Conservation (phyloP, 352 stramenopile genomes). For the Phytophthora tubulina region DNA sequence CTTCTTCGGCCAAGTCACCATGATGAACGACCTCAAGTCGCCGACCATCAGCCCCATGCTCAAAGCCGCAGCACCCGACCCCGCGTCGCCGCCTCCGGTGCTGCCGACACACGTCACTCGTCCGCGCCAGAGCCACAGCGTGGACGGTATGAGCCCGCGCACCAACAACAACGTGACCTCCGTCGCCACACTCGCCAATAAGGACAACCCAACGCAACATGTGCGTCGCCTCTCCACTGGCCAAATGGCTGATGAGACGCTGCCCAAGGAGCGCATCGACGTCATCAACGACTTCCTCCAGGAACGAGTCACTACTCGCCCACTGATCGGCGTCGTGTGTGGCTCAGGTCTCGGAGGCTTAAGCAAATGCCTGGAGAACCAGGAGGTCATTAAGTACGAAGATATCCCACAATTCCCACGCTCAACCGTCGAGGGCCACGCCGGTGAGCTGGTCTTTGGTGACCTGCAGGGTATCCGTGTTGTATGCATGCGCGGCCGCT, state of each 20-base stretch:
- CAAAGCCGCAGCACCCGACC: background rate
- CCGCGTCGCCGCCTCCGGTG: background rate
- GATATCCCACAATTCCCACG: conserved; percentile 85
- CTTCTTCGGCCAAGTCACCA: background rate
- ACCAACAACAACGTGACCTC: conserved; percentile 1
- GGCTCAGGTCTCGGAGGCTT: conserved; percentile 76
- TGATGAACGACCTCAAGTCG: conserved; percentile 12
- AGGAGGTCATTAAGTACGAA: conserved; percentile 89
- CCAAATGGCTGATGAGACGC: conserved; percentile 66
- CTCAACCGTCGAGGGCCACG: conserved; percentile 93
- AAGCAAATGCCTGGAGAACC: conserved; percentile 85
- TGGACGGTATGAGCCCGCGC: conserved; percentile 33
- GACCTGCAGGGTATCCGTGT: conserved; percentile 78
- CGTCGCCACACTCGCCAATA: conserved; percentile 8
- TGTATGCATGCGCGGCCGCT: conserved; percentile 95
- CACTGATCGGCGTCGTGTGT: conserved; percentile 90
- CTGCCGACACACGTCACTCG: background rate
- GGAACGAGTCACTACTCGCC: conserved; percentile 4
- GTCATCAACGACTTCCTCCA: conserved; percentile 27
- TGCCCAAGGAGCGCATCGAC: conserved; percentile 25
- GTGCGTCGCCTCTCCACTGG: conserved; percentile 52
- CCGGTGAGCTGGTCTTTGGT: conserved; percentile 94
- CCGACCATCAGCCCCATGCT: conserved; percentile 4
- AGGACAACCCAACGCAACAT: conserved; percentile 8
- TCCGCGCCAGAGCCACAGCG: conserved; percentile 45